These are phyloP conservation scores for Albophoma yamanashiensis DNA, from an alignment of 2,329 filamentous ascomycete species.

Conservation along the genomic window DNA sequence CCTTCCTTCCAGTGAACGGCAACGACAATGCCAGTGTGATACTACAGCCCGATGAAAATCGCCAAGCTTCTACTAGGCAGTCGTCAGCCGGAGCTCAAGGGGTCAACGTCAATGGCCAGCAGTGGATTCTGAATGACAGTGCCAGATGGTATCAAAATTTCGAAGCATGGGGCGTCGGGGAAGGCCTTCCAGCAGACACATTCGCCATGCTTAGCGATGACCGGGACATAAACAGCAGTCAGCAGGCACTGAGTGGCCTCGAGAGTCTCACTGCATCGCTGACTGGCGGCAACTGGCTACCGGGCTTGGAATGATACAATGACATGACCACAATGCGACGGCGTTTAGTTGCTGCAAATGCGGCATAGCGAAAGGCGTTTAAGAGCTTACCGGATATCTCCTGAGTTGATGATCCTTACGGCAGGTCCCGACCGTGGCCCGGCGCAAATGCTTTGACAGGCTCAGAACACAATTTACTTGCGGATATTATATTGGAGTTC, in stretches of 20 bases:
- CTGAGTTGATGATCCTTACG: not conserved
- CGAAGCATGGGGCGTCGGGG: conserved; percentile 37
- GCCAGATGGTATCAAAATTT: conserved; percentile 49
- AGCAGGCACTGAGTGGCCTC: conserved; percentile 15
- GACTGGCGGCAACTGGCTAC: conserved; percentile 21
- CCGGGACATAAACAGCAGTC: conserved; percentile 5
- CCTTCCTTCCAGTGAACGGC: conserved; percentile 1
- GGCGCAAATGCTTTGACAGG: not conserved
- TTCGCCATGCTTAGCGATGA: conserved; percentile 19
- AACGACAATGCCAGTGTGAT: not conserved
- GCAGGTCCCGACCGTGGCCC: not conserved
- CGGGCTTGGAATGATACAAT: conserved; percentile 20
- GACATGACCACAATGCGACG: not conserved
- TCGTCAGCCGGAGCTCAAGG: conserved; percentile 7
- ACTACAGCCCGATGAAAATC: conserved; percentile 6
- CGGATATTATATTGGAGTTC: no score
- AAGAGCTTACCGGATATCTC: not conserved
- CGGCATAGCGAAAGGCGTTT: not conserved
- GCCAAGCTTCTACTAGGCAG: conserved; percentile 6
- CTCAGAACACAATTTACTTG: not conserved
- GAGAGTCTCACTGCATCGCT: conserved; percentile 21
- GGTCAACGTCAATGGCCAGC: conserved; percentile 36
- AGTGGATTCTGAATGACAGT: conserved; percentile 48
- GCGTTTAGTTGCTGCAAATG: not conserved
- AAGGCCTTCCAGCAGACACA: conserved; percentile 11